phyloP scores from a whole-genome alignment of 306 rosid genomes.

The Gynostemma pentaphyllum region DNA sequence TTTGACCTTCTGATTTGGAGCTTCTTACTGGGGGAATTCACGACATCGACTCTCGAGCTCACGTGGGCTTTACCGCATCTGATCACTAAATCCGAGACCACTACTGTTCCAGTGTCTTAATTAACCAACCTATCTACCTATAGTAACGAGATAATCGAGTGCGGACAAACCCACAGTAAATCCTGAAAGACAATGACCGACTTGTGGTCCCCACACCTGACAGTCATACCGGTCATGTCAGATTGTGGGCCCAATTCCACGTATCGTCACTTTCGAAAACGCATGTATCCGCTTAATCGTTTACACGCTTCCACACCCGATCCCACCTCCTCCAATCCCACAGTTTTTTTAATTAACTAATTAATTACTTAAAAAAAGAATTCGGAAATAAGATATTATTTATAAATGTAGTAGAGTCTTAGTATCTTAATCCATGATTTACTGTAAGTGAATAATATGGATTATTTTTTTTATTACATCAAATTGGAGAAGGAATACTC shows the following conservation, averaged over 20 bases:
- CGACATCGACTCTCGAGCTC: conserved; percentile 7
- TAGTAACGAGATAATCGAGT: neutral
- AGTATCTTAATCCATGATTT: too few species aligned
- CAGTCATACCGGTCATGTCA: neutral
- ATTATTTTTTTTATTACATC: too few species aligned
- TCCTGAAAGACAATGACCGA: conserved; percentile 10
- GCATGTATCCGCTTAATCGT: neutral
- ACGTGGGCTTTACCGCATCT: conserved; percentile 7
- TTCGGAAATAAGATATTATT: too few species aligned
- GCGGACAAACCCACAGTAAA: conserved; percentile 7
- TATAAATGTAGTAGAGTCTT: too few species aligned
- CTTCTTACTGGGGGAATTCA: neutral
- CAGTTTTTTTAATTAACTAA: neutral
- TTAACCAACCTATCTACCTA: neutral
- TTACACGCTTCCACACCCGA: conserved; percentile 16
- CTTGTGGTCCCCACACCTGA: conserved; percentile 26
- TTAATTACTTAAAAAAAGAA: too few species aligned
- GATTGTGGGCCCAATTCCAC: conserved; percentile 7
- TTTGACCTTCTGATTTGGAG: neutral
- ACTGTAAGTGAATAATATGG: too few species aligned
- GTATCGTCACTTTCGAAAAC: conserved; percentile 22
- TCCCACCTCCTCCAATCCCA: neutral
- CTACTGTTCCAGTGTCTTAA: conserved; percentile 1
- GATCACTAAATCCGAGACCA: neutral
- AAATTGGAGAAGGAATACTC: too few species aligned